phyloP scores from a whole-genome alignment of 2,329 filamentous ascomycete species.

The Apiospora koreana region DNA sequence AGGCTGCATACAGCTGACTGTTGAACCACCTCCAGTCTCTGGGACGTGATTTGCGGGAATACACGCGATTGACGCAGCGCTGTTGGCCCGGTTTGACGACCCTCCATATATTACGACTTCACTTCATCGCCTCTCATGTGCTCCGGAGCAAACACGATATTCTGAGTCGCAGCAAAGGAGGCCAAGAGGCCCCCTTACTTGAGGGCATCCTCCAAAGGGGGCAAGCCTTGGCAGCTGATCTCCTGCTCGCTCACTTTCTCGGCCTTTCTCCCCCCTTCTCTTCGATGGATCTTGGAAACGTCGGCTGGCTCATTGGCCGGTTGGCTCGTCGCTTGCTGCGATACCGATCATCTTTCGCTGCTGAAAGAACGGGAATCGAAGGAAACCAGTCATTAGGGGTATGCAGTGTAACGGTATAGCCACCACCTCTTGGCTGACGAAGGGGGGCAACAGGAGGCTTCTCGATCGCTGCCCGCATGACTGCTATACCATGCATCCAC shows the following conservation, averaged over 20 bases:
- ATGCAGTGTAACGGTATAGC: background rate
- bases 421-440: background rate
- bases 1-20: background rate
- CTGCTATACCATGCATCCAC: background rate
- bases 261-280: background rate
- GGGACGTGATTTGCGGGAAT: background rate
- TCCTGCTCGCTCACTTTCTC: background rate
- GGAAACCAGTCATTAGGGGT: background rate
- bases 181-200: background rate
- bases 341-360: background rate
- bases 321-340: background rate
- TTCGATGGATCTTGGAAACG: background rate
- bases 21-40: background rate
- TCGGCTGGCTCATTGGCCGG: background rate
- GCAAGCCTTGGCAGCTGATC: background rate
- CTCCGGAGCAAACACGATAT: background rate
- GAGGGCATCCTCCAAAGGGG: background rate
- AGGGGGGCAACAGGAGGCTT: background rate
- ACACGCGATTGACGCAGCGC: conserved; percentile 5
- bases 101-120: background rate
- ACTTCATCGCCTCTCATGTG: background rate
- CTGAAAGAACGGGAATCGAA: background rate
- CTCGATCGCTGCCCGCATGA: background rate
- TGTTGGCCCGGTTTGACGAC: background rate
- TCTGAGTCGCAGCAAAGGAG: background rate